Evolutionary conservation across 2,329 filamentous ascomycete genomes (phyloP), one percentile per base, ranked within the genome.

Genomic region (Colletotrichum aenigma): DNA sequence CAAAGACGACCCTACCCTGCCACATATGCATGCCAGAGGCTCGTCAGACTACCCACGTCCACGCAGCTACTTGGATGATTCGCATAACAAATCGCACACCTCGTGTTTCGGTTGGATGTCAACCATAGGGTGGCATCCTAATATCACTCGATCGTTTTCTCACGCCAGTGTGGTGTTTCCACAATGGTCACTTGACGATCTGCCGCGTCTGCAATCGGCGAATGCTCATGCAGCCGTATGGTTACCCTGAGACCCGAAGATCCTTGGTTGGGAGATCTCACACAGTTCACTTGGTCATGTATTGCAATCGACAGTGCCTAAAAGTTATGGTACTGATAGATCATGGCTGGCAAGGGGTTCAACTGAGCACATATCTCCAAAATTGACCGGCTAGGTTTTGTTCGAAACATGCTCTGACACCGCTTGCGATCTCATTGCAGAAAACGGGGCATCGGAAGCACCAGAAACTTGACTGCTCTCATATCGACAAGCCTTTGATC

Each of bases 111-210:
- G 24, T 12, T 67, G 32, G 30, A 38, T 32, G 7, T 28, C 34
- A 26, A 15, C 28, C 32, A 55, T 32, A 36, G 21, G 34, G 56
- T 70, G 38, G 16, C 66, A 70, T 56, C 58, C 21, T 21, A 21
- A 18, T 30, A 62, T 56, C 43, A n/a, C 65, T 70, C 71, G 38
- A 70, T 64, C 56, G 64, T 69, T 69, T 67, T 48, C 32, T 70
- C 66, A 70, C 48, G 21, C 58, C 18, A 52, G 15, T 21, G n/a
- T 30, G 58, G 24, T 48, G 66, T 34, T 52, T 32, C 26, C 30
- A 58, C 26, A 60, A 7, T 32, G 56, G 48, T 70, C 71, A 65
- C 24, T 70, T 70, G 71, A 74, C 36, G 58, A 70, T 73, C 65
- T 73, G 71, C 71, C 24, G 71, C 58, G 18, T 38, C 60, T 74